Percentiles rank a stretch among this genome's conserved stretches.
Conservation (phyloP, 75 land plant genomes). For the Cupressus sempervirens region DNA sequence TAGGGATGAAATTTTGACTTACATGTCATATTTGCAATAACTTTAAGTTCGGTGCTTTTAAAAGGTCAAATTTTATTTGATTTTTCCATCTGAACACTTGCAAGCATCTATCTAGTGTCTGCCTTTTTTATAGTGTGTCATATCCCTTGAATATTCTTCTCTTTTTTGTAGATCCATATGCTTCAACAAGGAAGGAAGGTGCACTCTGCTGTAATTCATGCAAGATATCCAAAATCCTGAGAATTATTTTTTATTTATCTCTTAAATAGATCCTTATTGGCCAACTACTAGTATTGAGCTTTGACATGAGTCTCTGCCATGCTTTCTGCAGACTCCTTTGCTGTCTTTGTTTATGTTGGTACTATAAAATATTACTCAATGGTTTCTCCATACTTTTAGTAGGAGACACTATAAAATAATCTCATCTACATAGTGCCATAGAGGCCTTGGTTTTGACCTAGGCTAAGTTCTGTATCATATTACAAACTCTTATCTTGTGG, state of each 20-base stretch:
- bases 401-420: neutral
- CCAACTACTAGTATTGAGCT: neutral
- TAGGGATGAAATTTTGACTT: neutral
- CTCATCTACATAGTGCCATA: neutral
- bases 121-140: neutral
- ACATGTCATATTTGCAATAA: neutral
- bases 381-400: neutral
- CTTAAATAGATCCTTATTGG: neutral
- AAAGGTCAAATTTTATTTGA: neutral
- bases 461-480: neutral
- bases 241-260: neutral
- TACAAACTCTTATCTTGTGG: neutral
- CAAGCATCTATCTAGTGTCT: neutral
- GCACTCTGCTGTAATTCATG: neutral
- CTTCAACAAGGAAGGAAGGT: neutral
- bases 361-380: neutral
- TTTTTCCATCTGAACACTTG: neutral
- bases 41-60: neutral
- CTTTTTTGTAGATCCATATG: neutral
- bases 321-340: neutral
- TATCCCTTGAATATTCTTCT: neutral
- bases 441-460: neutral
- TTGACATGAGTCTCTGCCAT: neutral
- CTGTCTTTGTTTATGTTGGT: neutral
- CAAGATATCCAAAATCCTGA: neutral